Conservation (phyloP, 2,329 filamentous ascomycete species). For the Paraphaeosphaeria sporulosa region DNA sequence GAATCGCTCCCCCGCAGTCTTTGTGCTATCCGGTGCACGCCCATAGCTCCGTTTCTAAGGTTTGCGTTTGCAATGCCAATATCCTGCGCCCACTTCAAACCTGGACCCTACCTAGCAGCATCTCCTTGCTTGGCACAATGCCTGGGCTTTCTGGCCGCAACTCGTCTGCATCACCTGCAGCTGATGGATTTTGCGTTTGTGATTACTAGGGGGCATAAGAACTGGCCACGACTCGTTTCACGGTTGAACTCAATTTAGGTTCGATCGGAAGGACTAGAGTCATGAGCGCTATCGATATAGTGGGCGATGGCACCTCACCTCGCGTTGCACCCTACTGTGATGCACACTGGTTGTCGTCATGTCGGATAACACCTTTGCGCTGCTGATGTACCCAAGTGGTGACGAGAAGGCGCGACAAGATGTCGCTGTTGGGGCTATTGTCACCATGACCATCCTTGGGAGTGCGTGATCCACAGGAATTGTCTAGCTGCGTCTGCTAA, state of each 20-base stretch:
- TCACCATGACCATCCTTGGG: conserved; percentile 28
- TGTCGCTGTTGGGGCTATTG: conserved; percentile 25
- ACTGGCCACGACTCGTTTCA: conserved; percentile 25
- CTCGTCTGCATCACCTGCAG: conserved; percentile 22
- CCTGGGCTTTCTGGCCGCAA: conserved; percentile 1
- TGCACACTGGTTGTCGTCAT: conserved; percentile 15
- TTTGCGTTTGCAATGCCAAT: conserved; percentile 16
- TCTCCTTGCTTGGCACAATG: conserved; percentile 11
- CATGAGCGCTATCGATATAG: conserved; percentile 7
- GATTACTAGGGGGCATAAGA: conserved; percentile 17
- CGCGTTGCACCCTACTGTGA: neutral
- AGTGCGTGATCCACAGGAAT: conserved; percentile 17
- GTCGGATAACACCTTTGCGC: conserved; percentile 17
- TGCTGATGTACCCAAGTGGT: conserved; percentile 21
- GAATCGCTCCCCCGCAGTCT: neutral
- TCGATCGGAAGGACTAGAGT: conserved; percentile 15
- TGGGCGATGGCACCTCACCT: neutral
- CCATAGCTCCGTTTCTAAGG: conserved; percentile 8
- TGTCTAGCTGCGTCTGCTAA: neutral
- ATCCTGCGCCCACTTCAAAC: conserved; percentile 8
- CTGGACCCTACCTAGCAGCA: neutral
- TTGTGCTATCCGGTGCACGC: neutral
- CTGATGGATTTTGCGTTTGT: conserved; percentile 30
- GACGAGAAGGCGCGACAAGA: conserved; percentile 30
- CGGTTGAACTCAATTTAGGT: conserved; percentile 14